Base-by-base conservation (phyloP, 305 asterid genomes). In the Fraxinus sp. region DNA sequence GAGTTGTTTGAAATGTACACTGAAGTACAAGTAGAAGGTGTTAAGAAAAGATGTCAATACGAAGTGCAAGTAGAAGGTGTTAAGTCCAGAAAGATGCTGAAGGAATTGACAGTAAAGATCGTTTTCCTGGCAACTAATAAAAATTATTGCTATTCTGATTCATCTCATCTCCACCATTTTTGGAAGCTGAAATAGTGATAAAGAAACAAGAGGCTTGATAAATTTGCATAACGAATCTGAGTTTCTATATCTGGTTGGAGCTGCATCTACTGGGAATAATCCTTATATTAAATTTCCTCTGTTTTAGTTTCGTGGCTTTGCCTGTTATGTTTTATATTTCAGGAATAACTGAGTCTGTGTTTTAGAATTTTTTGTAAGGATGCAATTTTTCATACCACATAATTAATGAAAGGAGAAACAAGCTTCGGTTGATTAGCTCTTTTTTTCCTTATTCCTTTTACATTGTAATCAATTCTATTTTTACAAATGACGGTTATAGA, bases 131-230 rank as follows among this genome's bases (percentile, higher is more conserved):
- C n/a, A 24, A 77, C 26, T 52, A 46, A 5, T 36, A 32, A 39
- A 82, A 76, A 36, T 28, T 30, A n/a, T 79, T 5, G 3, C 14
- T 4, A 55, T 62, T n/a, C 28, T 13, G 13, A 64, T 39, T 57
- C 16, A 24, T 52, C 49, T 72, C 49, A 49, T 14, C 11, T 55
- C n/a, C 73, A 11, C 79, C 73, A 52, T 24, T 72, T 80, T 71
- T 41, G 32, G 39, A 80, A 71, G 83, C 79, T 26, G 18, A 5
- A 30, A 46, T 33, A 20, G 37, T 32, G 83, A 46, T 46, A 74
- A 14, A 11, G 33, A 1, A 78, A 18, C 14, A 73, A 20, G n/a
- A 26, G 66, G 26, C 71, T 62, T 62, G 72, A 62, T 22, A 62
- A 62, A 62, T 62, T 22, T 62, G 72, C 32, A 24, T 0, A 1